Evolutionary conservation across 2,329 filamentous ascomycete species (phyloP), one percentile per base, ranked within the genome.

Genomic region (Podosphaera fusca): DNA sequence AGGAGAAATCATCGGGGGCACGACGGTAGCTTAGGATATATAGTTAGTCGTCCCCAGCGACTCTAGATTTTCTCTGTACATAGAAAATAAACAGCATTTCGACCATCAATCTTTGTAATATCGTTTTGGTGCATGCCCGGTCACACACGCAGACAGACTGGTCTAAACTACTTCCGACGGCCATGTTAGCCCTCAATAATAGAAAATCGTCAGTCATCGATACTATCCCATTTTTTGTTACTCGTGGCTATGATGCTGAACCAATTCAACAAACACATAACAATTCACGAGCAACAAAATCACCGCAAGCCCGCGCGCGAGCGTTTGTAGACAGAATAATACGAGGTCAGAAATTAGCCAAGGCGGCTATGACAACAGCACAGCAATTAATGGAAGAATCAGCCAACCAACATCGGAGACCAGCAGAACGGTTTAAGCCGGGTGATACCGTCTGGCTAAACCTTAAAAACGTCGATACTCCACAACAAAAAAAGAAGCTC

Each of bases 391-490:
- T 50, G n/a, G 21, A 31, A 14, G 8, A 50, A 30, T 31, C 29
- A 31, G 47, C 47, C n/a, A 49, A 49, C 29, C n/a, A 30, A 12
- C n/a, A 34, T 31, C 4, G 21, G 31, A 50, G 21, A 50, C 1
- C n/a, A 35, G 29, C 12, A 40, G 35, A 55, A 55, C 52, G 35
- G 3, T 55, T 55, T 30, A 40, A 55, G 42, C 34, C 34, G 10
- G 52, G 52, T 10, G 35, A 55, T 38, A 10, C 52, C 52, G 7
- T 55, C 14, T 55, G 35, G 35, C 52, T 55, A 40, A 55, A 55
- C 34, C 52, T 55, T 55, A 55, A 55, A 55, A 40, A 38, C 21
- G 35, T 55, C 34, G 10, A 55, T 40, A 55, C 52, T 14, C 52
- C 34, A 2, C 14, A 6, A 40, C 8, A 42, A 42, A 52, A 53